phyloP scores from a whole-genome alignment of 2,329 filamentous ascomycete species.

The Monosporascus sp. region DNA sequence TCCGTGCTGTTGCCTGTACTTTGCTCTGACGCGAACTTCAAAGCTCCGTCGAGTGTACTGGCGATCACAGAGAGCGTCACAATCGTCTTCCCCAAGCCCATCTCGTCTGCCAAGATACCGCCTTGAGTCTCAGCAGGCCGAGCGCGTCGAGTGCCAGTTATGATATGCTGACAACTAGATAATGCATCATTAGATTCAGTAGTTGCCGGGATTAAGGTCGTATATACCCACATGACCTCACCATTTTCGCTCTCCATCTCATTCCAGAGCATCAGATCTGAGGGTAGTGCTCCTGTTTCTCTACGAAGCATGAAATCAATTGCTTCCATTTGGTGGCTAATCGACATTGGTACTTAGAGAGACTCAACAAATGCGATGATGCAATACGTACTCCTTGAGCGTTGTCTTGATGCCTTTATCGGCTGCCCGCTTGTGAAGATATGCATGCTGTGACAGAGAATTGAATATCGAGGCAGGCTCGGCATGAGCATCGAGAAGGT shows the following conservation, averaged over 20 bases:
- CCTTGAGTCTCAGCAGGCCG: slow-evolving; percentile 5
- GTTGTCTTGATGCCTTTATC: neutral
- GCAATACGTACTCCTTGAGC: neutral
- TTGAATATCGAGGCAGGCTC: neutral
- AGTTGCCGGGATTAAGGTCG: neutral
- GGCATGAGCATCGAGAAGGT: neutral
- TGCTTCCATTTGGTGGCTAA: slow-evolving; percentile 6
- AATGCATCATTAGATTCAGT: neutral
- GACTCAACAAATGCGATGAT: too few relatives aligned
- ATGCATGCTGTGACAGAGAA: neutral
- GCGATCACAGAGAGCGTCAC: slow-evolving; percentile 5
- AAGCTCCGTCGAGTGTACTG: slow-evolving; percentile 2
- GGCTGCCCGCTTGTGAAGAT: neutral
- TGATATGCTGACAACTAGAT: slow-evolving; percentile 5
- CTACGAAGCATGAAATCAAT: slow-evolving; percentile 8
- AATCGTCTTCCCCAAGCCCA: slow-evolving; percentile 10
- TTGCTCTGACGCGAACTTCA: slow-evolving; percentile 1
- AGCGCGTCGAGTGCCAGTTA: slow-evolving; percentile 4
- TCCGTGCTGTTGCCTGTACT: neutral
- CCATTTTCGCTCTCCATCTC: slow-evolving; percentile 2
- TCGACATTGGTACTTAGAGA: too few relatives aligned
- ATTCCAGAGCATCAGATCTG: slow-evolving; percentile 5
- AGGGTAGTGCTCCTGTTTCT: slow-evolving; percentile 1
- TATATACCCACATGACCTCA: slow-evolving; percentile 2
- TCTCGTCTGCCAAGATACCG: slow-evolving; percentile 12